Evolutionary conservation across 1,284 basidiomycete genomes (phyloP).

Genomic region (Rhodotorula sp.): DNA sequence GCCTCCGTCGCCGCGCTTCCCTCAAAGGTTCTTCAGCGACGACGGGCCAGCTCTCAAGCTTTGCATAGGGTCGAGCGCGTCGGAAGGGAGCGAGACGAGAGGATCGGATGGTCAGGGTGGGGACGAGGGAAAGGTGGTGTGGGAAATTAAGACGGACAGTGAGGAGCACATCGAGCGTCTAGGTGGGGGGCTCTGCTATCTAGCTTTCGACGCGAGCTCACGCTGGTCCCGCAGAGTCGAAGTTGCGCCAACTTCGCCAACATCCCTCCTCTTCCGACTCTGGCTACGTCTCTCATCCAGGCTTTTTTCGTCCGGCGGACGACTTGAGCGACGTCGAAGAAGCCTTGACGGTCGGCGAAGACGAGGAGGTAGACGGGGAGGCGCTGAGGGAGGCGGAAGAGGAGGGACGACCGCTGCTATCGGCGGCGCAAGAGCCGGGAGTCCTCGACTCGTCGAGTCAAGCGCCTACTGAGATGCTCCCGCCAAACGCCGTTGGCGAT

Average conservation of each 20-base stretch:
- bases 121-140: not conserved
- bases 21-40: not conserved
- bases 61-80: not conserved
- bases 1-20: conserved; percentile 9
- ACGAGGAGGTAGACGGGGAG: no score
- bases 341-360: not conserved
- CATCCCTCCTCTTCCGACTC: not conserved
- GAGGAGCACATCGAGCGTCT: conserved; percentile 21
- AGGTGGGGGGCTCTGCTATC: not conserved
- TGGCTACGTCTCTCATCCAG: not conserved
- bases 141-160: conserved; percentile 15
- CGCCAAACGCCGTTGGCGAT: conserved; percentile 9
- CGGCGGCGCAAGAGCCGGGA: not conserved
- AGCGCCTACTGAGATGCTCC: not conserved
- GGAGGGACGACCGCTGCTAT: conserved; percentile 18
- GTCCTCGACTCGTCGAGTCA: not conserved
- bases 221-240: not conserved
- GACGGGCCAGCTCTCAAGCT: not conserved
- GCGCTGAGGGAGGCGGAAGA: not conserved
- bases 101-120: not conserved
- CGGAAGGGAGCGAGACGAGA: not conserved
- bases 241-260: not conserved
- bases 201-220: not conserved
- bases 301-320: not conserved
- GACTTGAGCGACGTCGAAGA: conserved; percentile 1